A percentile compares a stretch with the other conserved stretches of the same genome.
These are phyloP conservation scores for Aspergillus aculeatus DNA, from an alignment of 2,329 filamentous ascomycete species.

Conservation along the genomic window DNA sequence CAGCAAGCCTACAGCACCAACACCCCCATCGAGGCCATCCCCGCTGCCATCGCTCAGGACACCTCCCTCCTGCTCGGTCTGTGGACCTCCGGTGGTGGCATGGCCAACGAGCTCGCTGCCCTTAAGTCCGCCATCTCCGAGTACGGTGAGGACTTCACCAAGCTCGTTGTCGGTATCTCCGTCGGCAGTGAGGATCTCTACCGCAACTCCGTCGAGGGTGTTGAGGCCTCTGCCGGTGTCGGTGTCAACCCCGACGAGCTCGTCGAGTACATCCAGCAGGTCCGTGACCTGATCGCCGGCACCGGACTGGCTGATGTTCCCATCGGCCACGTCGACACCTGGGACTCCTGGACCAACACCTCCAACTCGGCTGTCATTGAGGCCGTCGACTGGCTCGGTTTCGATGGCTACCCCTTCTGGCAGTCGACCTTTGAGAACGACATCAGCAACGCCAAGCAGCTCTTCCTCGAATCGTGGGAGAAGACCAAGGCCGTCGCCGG, in stretches of 20 bases:
- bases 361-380: constrained; percentile 70
- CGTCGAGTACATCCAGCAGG: constrained; percentile 67
- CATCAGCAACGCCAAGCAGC: constrained; percentile 61
- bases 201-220: constrained; percentile 70
- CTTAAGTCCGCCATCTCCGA: constrained; percentile 66
- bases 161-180: constrained; percentile 72
- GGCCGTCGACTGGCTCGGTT: constrained; percentile 73
- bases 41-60: constrained; percentile 76
- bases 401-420: constrained; percentile 84
- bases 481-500: constrained; percentile 59
- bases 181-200: constrained; percentile 86
- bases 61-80: constrained; percentile 78
- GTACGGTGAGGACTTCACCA: constrained; percentile 63
- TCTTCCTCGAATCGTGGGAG: constrained; percentile 68
- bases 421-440: constrained; percentile 66
- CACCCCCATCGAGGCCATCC: constrained; percentile 69
- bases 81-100: constrained; percentile 72
- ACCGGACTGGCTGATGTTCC: constrained; percentile 55
- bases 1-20: constrained; percentile 56
- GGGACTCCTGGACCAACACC: constrained; percentile 73
- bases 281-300: constrained; percentile 62
- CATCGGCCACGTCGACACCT: constrained; percentile 86
- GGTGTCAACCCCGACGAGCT: constrained; percentile 65
- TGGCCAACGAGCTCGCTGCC: constrained; percentile 72
- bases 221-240: constrained; percentile 59